phyloP scores from a whole-genome alignment of 2,329 filamentous ascomycete species.

The Fusarium mexicanum region DNA sequence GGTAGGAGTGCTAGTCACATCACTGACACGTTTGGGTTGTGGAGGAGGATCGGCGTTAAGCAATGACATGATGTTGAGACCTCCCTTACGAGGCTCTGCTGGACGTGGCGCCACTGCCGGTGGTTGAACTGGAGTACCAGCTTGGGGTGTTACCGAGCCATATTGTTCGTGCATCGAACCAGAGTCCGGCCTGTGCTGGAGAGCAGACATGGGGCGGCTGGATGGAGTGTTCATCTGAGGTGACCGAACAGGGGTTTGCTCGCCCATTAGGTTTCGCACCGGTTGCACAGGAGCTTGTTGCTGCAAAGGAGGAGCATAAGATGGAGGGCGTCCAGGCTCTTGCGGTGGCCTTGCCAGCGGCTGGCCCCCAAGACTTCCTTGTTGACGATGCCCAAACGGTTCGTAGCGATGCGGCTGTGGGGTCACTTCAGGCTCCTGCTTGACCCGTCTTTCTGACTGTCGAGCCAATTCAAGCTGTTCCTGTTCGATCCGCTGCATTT shows the following conservation, averaged over 20 bases:
- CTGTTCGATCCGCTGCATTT: slow-evolving; percentile 46
- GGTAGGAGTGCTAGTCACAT: slow-evolving; percentile 53
- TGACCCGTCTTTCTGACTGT: slow-evolving; percentile 50
- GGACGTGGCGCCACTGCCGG: slow-evolving; percentile 52
- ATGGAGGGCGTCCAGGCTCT: slow-evolving; percentile 54
- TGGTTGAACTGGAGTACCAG: slow-evolving; percentile 45
- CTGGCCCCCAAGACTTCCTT: slow-evolving; percentile 51
- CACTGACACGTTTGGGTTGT: slow-evolving; percentile 61
- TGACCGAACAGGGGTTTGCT: slow-evolving; percentile 50
- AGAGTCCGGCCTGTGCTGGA: slow-evolving; percentile 49
- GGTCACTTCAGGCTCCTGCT: slow-evolving; percentile 61
- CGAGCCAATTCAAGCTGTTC: slow-evolving; percentile 44
- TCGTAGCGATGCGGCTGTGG: slow-evolving; percentile 56
- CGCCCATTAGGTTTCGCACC: slow-evolving; percentile 53
- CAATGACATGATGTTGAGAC: slow-evolving; percentile 70
- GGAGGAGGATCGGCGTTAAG: slow-evolving; percentile 67
- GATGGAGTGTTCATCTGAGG: slow-evolving; percentile 52
- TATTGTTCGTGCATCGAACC: slow-evolving; percentile 47
- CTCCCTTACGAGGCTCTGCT: slow-evolving; percentile 66
- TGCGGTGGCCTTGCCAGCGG: slow-evolving; percentile 53
- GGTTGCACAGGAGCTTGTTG: slow-evolving; percentile 52
- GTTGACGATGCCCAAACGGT: slow-evolving; percentile 53
- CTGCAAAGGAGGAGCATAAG: slow-evolving; percentile 44
- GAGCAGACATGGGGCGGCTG: slow-evolving; percentile 51
- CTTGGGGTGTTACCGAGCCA: slow-evolving; percentile 40